These are phyloP conservation scores for Colletotrichum sp. DNA, from an alignment of 2,329 filamentous ascomycete genomes.

Conservation along the genomic window DNA sequence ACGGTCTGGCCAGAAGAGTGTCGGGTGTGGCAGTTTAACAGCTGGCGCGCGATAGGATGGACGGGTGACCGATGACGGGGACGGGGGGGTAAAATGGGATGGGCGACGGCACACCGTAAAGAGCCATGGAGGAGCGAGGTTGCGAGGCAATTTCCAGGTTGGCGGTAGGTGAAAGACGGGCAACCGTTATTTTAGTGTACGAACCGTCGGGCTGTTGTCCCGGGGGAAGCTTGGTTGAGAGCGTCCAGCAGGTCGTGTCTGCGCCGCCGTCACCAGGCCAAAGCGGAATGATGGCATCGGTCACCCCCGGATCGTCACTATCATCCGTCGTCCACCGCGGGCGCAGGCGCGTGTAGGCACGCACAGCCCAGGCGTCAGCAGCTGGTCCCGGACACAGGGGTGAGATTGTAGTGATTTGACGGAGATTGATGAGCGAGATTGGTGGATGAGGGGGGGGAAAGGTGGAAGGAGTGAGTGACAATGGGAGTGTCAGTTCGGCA, in stretches of 20 bases:
- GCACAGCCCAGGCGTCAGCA: conserved; percentile 16
- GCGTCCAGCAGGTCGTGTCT: not conserved
- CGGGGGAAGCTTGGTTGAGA: not conserved
- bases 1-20: not conserved
- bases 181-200: conserved; percentile 12
- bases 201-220: not conserved
- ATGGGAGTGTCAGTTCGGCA: not conserved
- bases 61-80: conserved; percentile 14
- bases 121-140: not conserved
- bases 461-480: not conserved
- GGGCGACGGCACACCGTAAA: not conserved
- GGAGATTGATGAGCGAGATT: conserved; percentile 1
- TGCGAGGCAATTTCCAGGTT: not conserved
- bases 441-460: not conserved
- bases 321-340: not conserved
- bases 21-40: conserved; percentile 4
- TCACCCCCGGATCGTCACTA: conserved; percentile 8
- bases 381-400: conserved; percentile 8
- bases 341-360: conserved; percentile 3
- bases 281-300: conserved; percentile 18
- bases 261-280: conserved; percentile 16
- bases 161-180: not conserved
- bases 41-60: conserved; percentile 4
- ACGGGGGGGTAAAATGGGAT: not conserved
- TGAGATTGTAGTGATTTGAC: not conserved